These are phyloP conservation scores for Teratosphaeria pseudoeucalypti DNA, from an alignment of 2,329 filamentous ascomycete genomes.

Conservation along the genomic window DNA sequence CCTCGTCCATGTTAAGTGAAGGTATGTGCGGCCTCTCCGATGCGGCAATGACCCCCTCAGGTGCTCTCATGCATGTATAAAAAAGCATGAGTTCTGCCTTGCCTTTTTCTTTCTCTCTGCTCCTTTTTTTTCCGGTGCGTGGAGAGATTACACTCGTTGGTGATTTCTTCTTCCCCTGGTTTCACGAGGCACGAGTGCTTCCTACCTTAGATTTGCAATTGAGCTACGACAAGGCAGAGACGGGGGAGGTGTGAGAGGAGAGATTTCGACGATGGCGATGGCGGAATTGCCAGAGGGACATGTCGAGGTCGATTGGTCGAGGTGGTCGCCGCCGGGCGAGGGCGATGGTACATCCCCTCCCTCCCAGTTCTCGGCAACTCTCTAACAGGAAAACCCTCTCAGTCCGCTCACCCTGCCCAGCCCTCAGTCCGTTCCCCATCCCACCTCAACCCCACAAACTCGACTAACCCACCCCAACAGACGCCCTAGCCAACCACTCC, in stretches of 20 bases:
- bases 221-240: too few species aligned
- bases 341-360: not conserved
- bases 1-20: too few species aligned
- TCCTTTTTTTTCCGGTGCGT: not conserved
- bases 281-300: not conserved
- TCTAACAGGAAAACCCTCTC: not conserved
- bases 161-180: too few species aligned
- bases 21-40: too few species aligned
- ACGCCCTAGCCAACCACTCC: not conserved
- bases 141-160: too few species aligned
- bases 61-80: too few species aligned
- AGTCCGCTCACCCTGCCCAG: not conserved
- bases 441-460: not conserved
- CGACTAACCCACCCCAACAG: not conserved
- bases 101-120: not conserved
- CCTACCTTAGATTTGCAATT: too few species aligned
- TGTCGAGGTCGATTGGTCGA: not conserved
- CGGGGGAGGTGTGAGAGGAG: not conserved
- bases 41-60: too few species aligned
- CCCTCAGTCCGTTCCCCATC: not conserved
- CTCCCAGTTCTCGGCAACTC: not conserved
- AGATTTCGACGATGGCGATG: not conserved
- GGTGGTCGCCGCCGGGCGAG: not conserved
- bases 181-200: too few species aligned
- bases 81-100: not conserved